Percentiles rank a stretch among this genome's conserved stretches.
These are phyloP conservation scores for Melanogaster broomeanus DNA, from an alignment of 768 basidiomycete genomes.

Conservation along the genomic window DNA sequence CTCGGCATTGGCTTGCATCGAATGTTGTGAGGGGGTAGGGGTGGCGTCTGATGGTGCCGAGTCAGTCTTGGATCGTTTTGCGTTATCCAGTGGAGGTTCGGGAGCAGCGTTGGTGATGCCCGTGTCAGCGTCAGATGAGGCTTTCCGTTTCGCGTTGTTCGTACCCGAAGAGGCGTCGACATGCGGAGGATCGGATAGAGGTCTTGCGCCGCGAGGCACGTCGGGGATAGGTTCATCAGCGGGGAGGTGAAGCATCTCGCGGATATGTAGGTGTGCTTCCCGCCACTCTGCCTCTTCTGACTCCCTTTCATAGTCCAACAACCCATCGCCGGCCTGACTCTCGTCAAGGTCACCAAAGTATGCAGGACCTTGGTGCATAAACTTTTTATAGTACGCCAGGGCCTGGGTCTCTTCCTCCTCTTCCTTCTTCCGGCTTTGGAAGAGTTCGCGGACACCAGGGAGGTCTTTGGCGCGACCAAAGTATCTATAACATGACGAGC, in stretches of 20 bases:
- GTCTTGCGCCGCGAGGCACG: conserved; percentile 40
- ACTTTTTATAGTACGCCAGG: conserved; percentile 80
- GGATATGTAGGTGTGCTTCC: conserved; percentile 56
- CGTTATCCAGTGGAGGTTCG: conserved; percentile 22
- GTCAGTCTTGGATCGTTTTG: conserved; percentile 33
- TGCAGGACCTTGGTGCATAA: conserved; percentile 79
- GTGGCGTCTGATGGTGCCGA: conserved; percentile 4
- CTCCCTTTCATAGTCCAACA: conserved; percentile 70
- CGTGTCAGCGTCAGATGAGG: conserved; percentile 45
- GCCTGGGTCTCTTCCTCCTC: conserved; percentile 87
- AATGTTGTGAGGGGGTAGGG: conserved; percentile 1
- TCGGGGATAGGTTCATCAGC: conserved; percentile 52
- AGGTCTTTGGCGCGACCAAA: conserved; percentile 97
- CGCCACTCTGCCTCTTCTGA: conserved; percentile 78
- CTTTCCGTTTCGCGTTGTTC: conserved; percentile 55
- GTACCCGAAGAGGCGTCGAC: conserved; percentile 16
- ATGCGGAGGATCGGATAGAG: conserved; percentile 22
- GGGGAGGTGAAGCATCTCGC: conserved; percentile 53
- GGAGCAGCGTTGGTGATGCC: conserved; percentile 35
- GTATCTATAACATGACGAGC: conserved; percentile 54
- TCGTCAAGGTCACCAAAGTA: conserved; percentile 96
- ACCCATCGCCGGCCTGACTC: conserved; percentile 46
- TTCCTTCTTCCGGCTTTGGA: conserved; percentile 80
- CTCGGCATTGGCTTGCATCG: conserved; percentile 41
- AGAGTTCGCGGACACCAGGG: conserved; percentile 95